Evolutionary conservation across 805 yeast genomes (phyloP), one percentile per base, ranked within the genome.

Genomic region (Aciculoconidium aculeatum): DNA sequence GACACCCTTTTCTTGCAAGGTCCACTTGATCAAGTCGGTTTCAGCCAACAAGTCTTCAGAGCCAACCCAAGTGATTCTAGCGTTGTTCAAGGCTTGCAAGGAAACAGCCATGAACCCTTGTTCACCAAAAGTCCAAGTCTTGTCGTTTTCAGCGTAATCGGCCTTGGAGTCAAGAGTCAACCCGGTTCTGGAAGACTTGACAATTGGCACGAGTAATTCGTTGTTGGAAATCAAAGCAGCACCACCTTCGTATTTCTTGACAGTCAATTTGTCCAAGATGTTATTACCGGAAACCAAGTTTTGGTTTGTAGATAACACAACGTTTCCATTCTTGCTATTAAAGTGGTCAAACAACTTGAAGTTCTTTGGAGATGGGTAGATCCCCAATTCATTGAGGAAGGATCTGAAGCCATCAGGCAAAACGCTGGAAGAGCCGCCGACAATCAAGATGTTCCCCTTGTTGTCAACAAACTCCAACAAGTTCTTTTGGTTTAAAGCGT

Each of bases 21-120:
- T 70, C 97, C 97, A 92, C 32, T 61, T 17, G 45, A 53, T 35
- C 27, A 63, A 37, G 16, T 51, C 53, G 3, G 36, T 41, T 7
- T 36, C 31, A 11, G 33, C 34, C 25, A 88, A 61, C 28, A 82
- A 58, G 12, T 66, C 64, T 15, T 59, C 61, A 25, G 81, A 68
- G n/a, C 96, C 97, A 11, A 80, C 45, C 95, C 96, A 86, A 8
- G 70, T 49, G 25, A 76, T 66, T 44, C 98, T 76, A 2, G 94
- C 83, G 48, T 83, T 85, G 49, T 74, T 74, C 32, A 76, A 65
- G 27, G 80, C 80, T 62, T 92, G 99, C 45, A 85, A 72, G 1
- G 77, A 92, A 7, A 75, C 94, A 13, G 77, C 74, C 30, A 83
- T 51, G 51, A 64, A 79, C 4, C 85, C 87, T 58, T 88, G 94